Evolutionary conservation across 768 basidiomycete genomes (phyloP), one percentile per base, ranked within the genome.

Genomic region (Suillus bovinus): DNA sequence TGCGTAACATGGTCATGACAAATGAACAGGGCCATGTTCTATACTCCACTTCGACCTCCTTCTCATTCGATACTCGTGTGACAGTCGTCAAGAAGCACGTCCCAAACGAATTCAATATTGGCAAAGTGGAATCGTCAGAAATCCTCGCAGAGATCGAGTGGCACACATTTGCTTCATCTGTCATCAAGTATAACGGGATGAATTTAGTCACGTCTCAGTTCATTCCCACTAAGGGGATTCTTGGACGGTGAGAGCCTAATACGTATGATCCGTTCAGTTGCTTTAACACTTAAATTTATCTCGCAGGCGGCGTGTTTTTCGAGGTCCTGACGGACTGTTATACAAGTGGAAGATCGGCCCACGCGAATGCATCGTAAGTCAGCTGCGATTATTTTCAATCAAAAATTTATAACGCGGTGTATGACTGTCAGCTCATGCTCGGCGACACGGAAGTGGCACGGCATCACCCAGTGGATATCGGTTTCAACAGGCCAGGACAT

Each of bases 91-190:
- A 44, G 17, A 64, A 63, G 36, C 52, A 63, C 20, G 58, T 58
- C 8, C 44, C 62, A 14, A 58, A 50, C 27, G 59, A 61, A 24
- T 63, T 56, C 53, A 61, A 38, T 14, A 33, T 63, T 10, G 63
- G 65, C 17, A 54, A 59, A 53, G 56, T 55, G 4, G 70, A 69
- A 39, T 65, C 66, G 29, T 72, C 69, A 54, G 69, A 64, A 0
- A 63, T 62, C 20, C 61, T 75, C 16, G 75, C 68, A 11, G 59
- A 69, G 34, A 71, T 77, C 13, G 63, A 73, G 22, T 74, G 71
- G 68, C 66, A 65, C 2, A 27, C 62, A 17, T 27, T 72, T 41
- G 53, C 61, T 27, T 68, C 71, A 0, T 61, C 72, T 1, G 63
- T 63, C 29, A 62, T 78, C 44, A 60, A 59, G 8, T 73, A 70